Evolutionary conservation across 202 grass and related monocot species (phyloP), one percentile per base, ranked within the genome.

Genomic region (Elaeis oleifera): DNA sequence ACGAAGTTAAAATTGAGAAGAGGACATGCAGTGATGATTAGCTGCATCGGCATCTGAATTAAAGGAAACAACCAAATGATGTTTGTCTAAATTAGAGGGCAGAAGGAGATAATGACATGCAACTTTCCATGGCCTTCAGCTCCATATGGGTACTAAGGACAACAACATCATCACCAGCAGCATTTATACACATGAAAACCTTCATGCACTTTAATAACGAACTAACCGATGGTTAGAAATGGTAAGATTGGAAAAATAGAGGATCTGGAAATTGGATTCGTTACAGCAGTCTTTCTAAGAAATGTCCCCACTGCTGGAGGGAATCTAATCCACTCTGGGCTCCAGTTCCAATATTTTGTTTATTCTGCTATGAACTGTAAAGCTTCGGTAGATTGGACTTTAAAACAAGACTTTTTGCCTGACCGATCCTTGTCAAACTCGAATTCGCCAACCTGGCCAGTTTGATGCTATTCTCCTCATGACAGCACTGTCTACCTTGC

Each of bases 301-400:
- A 39, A 56, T 56, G 54, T 1, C 18, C 29, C 18, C 58, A 8
- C 7, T 19, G 58, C 26, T 39, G 24, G 58, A 60, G 28, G 27
- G 58, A 60, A 60, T 60, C 23, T 60, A 18, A 60, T 60, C 58
- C 58, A 60, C 58, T 60, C 53, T 55, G 53, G n/a, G 22, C 5
- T 55, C 53, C 53, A 18, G 21, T 19, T 55, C 21, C 11, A 18
- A 21, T 56, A 2, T 13, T 13, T 60, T n/a, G 17, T n/a, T 60
- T 3, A 23, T 27, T 27, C 17, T 60, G 18, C 17, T 13, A n/a
- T 39, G 25, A 36, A 60, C 58, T 60, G 58, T 60, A 60, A 60
- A 60, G 58, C 5, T 36, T 22, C 8, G 14, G 54, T 56, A 14
- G 17, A 21, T 18, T 55, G 6, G n/a, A 3, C 21, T 26, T 60